Base-by-base conservation (phyloP, 2,329 filamentous ascomycete species). In the Xylariales sp. region DNA sequence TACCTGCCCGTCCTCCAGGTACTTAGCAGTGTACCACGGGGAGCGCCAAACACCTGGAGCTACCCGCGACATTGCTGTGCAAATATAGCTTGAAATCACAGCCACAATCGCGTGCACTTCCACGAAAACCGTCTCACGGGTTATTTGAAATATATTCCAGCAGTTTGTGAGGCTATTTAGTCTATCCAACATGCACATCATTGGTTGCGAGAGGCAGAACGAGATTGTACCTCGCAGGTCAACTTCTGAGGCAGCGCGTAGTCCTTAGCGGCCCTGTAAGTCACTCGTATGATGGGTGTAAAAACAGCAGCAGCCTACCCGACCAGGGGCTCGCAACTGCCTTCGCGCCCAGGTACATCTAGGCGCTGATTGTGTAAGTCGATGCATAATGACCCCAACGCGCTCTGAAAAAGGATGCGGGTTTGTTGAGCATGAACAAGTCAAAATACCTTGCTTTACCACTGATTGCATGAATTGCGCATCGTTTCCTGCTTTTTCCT, bases 241-340 rank as follows among this genome's bases (percentile, higher is more conserved):
- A n/a, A n/a, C n/a, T n/a, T n/a, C n/a, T n/a, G n/a, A n/a, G n/a
- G n/a, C n/a, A n/a, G n/a, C n/a, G 23, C 15, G 30, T 11, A 8
- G 15, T 33, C 30, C 17, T 20, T 17, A 17, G 15, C 14, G 10
- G 11, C n/a, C 30, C 17, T 18, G n/a, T n/a, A 12, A 19, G 30
- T 17, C 8, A n/a, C 30, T 34, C 32, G 19, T 24, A 34, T 14
- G 32, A 34, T 21, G 18, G 25, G 32, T 34, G 28, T 36, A 40
- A 40, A 37, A 42, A 42, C 40, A 40, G 40, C 40, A 37, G 40
- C 37, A 19, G 29, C 19, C 29, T 35, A 37, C 40, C 27, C 33
- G 40, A 42, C 40, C 32, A n/a, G 36, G 40, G 40, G 40, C 40
- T 31, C 11, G 38, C 40, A 30, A 35, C 40, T 30, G 20, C 32